Conservation (phyloP, 2,329 filamentous ascomycete species). For the Ramularia endophylla region DNA sequence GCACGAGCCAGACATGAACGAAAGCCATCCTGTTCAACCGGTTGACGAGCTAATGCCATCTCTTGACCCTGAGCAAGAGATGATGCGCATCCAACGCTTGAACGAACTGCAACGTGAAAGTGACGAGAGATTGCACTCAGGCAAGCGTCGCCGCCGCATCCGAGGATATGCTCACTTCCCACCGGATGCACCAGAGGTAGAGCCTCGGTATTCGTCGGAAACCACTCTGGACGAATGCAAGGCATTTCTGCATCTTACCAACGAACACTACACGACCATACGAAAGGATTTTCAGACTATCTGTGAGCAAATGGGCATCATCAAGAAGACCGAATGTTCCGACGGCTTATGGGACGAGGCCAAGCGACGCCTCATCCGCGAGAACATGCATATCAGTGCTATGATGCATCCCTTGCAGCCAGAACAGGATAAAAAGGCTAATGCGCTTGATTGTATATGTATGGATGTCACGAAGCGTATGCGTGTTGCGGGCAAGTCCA, state of each 20-base stretch:
- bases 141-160: slow-evolving; percentile 63
- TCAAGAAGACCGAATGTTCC: slow-evolving; percentile 71
- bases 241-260: slow-evolving; percentile 59
- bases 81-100: slow-evolving; percentile 18
- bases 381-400: slow-evolving; percentile 57
- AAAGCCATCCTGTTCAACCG: not conserved
- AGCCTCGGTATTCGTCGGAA: slow-evolving; percentile 73
- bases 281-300: slow-evolving; percentile 64
- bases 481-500: slow-evolving; percentile 57
- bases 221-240: slow-evolving; percentile 77
- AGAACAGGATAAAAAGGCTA: slow-evolving; percentile 55
- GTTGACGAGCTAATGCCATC: slow-evolving; percentile 6
- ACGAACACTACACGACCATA: slow-evolving; percentile 56
- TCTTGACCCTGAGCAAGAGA: slow-evolving; percentile 15
- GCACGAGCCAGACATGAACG: not conserved
- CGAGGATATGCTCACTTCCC: slow-evolving; percentile 63
- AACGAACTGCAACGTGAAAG: slow-evolving; percentile 40
- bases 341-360: slow-evolving; percentile 66
- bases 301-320: slow-evolving; percentile 60
- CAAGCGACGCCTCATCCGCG: slow-evolving; percentile 61
- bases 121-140: slow-evolving; percentile 54
- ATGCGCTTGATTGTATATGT: slow-evolving; percentile 73
- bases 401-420: slow-evolving; percentile 53
- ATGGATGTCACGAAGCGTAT: slow-evolving; percentile 77
- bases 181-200: slow-evolving; percentile 57